These are phyloP conservation scores for Waltergamsia citrina DNA, from an alignment of 2,329 filamentous ascomycete genomes.

Conservation along the genomic window DNA sequence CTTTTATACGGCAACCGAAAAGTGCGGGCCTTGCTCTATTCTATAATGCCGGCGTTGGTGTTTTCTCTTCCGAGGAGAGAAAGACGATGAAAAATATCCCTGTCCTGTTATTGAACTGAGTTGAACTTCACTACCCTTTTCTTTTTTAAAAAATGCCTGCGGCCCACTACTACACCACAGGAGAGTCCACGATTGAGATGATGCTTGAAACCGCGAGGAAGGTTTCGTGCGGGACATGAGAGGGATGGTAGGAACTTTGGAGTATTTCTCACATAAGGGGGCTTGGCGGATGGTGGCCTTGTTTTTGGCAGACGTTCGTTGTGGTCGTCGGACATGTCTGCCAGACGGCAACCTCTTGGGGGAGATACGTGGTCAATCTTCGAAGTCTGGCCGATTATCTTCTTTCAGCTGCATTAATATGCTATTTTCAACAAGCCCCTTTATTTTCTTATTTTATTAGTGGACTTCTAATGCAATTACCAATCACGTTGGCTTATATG, in stretches of 20 bases:
- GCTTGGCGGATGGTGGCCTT: not conserved
- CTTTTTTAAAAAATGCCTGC: constrained; percentile 22
- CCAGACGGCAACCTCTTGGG: no score
- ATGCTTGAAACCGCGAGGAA: constrained; percentile 16
- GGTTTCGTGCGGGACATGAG: constrained; percentile 6
- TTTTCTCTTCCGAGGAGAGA: constrained; percentile 29
- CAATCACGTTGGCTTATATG: no score
- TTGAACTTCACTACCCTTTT: constrained; percentile 13
- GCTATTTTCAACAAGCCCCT: constrained; percentile 16
- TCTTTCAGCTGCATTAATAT: constrained; percentile 15
- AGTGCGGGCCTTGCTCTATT: constrained; percentile 30
- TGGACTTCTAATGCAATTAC: constrained; percentile 57
- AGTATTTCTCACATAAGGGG: constrained; percentile 2
- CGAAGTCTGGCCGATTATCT: constrained; percentile 2
- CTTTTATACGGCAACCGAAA: constrained; percentile 21
- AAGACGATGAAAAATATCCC: constrained; percentile 31
- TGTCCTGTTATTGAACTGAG: constrained; percentile 26
- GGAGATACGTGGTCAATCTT: constrained; percentile 3
- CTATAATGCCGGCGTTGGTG: constrained; percentile 39
- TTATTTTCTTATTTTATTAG: constrained; percentile 41
- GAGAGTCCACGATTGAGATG: constrained; percentile 18
- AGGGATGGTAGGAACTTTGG: not conserved
- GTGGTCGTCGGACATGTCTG: no score
- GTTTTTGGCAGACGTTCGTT: no score
- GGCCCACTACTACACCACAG: constrained; percentile 12